Percentiles rank a stretch among this genome's conserved stretches.
phyloP scores from a whole-genome alignment of 306 rosid genomes.

The Medicago ruthenica region DNA sequence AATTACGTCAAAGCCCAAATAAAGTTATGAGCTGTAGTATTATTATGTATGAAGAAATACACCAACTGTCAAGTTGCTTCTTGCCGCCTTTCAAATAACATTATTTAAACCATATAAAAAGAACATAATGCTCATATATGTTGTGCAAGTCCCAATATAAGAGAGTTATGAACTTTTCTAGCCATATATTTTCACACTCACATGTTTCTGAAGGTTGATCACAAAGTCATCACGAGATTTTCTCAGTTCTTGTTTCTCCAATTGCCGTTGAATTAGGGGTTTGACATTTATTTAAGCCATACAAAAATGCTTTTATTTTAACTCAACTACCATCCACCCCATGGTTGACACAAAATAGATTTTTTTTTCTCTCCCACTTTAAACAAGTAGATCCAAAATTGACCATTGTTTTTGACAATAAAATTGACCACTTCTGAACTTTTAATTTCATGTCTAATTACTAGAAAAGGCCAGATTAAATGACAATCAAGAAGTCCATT shows the following conservation, averaged over 20 bases:
- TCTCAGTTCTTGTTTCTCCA: not conserved
- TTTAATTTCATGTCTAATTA: not conserved
- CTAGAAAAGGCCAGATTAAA: not conserved
- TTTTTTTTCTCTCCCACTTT: not conserved
- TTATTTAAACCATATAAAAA: not conserved
- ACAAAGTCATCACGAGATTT: slow-evolving; percentile 14
- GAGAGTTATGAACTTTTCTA: not conserved
- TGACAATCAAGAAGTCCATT: not conserved
- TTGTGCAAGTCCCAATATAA: slow-evolving; percentile 3
- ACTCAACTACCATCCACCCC: slow-evolving; percentile 3
- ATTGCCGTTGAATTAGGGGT: not conserved
- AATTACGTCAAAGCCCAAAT: not conserved
- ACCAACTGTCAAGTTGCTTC: not conserved
- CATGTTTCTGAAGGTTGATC: slow-evolving; percentile 15
- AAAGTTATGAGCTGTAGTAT: not conserved
- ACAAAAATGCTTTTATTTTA: not conserved
- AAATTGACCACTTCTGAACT: no score
- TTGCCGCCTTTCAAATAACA: slow-evolving; percentile 11
- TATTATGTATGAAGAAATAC: not conserved
- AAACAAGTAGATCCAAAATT: not conserved
- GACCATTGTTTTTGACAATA: not conserved
- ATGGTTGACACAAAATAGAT: not conserved
- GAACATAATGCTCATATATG: not conserved
- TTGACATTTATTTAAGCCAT: slow-evolving; percentile 1
- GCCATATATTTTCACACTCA: not conserved